Evolutionary conservation across 768 basidiomycete species (phyloP).

Genomic region (Boletus tylopilopsis): DNA sequence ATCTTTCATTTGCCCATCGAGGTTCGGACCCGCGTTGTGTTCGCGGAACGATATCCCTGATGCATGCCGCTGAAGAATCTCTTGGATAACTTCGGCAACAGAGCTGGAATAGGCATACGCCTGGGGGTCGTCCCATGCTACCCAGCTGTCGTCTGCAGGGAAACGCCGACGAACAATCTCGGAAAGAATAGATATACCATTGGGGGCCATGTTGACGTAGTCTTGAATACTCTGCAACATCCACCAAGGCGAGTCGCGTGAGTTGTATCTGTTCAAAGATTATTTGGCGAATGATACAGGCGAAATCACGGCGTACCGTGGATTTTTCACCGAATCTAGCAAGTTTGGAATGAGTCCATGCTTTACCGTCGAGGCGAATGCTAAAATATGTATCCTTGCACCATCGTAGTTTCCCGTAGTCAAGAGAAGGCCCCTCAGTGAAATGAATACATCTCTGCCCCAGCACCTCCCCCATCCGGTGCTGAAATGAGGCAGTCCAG

Average conservation of each 20-base stretch:
- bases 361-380: conserved; percentile 90
- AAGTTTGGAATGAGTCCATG: conserved; percentile 97
- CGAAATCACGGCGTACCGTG: conserved; percentile 49
- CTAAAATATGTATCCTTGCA: conserved; percentile 86
- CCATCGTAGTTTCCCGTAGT: conserved; percentile 86
- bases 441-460: conserved; percentile 95
- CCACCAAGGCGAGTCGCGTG: conserved; percentile 98
- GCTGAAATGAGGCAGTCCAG: conserved; percentile 93
- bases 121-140: conserved; percentile 79
- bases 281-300: neutral
- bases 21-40: conserved; percentile 91
- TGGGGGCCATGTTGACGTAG: conserved; percentile 79
- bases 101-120: conserved; percentile 82
- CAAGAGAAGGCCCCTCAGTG: conserved; percentile 87
- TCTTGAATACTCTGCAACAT: conserved; percentile 99
- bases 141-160: conserved; percentile 92
- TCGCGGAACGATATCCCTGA: conserved; percentile 92
- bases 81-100: conserved; percentile 94
- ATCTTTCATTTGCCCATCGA: conserved; percentile 96
- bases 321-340: conserved; percentile 81
- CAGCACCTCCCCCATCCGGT: conserved; percentile 94
- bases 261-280: conserved; percentile 67
- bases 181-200: conserved; percentile 74
- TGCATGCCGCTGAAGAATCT: conserved; percentile 92
- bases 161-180: conserved; percentile 91